phyloP scores from a whole-genome alignment of 768 basidiomycete genomes.

The Leccinum uliginosum region DNA sequence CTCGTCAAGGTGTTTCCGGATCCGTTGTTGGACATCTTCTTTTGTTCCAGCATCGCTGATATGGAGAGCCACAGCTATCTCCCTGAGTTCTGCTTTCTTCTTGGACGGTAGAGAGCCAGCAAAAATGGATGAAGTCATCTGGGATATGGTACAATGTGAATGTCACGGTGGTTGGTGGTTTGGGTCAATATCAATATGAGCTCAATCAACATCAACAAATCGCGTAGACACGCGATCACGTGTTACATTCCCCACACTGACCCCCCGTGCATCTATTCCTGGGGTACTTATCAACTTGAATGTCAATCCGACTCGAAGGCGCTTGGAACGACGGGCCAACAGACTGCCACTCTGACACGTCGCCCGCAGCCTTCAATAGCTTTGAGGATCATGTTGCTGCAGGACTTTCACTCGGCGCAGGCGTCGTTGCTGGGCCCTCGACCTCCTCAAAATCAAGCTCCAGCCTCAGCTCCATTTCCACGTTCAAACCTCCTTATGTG shows the following conservation, averaged over 20 bases:
- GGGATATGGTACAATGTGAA: constrained; percentile 10
- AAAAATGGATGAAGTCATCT: constrained; percentile 43
- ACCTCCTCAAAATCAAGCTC: constrained; percentile 90
- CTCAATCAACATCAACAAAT: constrained; percentile 29
- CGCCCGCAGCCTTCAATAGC: not conserved
- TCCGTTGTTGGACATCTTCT: constrained; percentile 57
- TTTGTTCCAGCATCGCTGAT: constrained; percentile 56
- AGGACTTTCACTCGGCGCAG: constrained; percentile 89
- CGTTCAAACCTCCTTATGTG: too few relatives aligned
- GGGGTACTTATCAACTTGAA: too few relatives aligned
- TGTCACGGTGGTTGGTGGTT: too few relatives aligned
- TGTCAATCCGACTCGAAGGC: too few relatives aligned
- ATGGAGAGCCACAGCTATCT: constrained; percentile 51
- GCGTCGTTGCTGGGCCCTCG: constrained; percentile 90
- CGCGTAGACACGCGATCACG: constrained; percentile 24
- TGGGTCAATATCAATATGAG: constrained; percentile 11
- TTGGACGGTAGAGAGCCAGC: constrained; percentile 56
- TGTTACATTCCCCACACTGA: constrained; percentile 9
- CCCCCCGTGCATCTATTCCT: constrained; percentile 10
- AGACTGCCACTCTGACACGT: not conserved
- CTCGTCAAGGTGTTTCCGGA: constrained; percentile 57
- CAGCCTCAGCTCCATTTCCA: constrained; percentile 36
- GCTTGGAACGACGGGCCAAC: too few relatives aligned
- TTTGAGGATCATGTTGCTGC: constrained; percentile 91
- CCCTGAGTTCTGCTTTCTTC: constrained; percentile 65